Conservation (phyloP, 192 early-diverging fungal genomes). For the Backusella tarrabulga region DNA sequence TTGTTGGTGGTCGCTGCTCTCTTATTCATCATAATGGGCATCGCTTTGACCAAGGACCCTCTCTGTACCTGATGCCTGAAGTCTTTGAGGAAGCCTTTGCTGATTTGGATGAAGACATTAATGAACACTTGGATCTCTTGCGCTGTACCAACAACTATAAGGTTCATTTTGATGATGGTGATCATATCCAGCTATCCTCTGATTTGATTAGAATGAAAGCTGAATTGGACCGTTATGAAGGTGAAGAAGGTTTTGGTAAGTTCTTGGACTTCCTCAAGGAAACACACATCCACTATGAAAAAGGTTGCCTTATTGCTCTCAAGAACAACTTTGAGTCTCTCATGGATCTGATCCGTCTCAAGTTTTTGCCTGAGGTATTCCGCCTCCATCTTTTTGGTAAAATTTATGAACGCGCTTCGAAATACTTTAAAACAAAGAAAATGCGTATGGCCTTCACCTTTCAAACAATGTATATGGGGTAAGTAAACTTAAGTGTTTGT, state of each 20-base stretch:
- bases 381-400: constrained; percentile 46
- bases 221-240: constrained; percentile 51
- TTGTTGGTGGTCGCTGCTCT: constrained; percentile 51
- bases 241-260: constrained; percentile 29
- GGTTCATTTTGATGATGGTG: constrained; percentile 52
- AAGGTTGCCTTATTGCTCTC: constrained; percentile 41
- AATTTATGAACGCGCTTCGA: constrained; percentile 39
- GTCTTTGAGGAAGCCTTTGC: constrained; percentile 46
- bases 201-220: constrained; percentile 49
- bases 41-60: constrained; percentile 61
- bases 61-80: constrained; percentile 55
- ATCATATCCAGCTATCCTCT: constrained; percentile 43
- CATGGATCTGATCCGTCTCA: constrained; percentile 40
- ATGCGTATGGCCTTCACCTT: constrained; percentile 58
- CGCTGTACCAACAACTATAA: constrained; percentile 52
- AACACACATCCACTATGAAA: constrained; percentile 52
- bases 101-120: constrained; percentile 46
- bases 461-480: constrained; percentile 67
- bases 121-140: constrained; percentile 45
- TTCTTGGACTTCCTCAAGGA: constrained; percentile 47
- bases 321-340: constrained; percentile 44
- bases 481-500: neutral
- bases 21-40: constrained; percentile 49
- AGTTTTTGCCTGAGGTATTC: constrained; percentile 37
- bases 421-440: constrained; percentile 50